A percentile compares a stretch with the other conserved stretches of the same genome.
Evolutionary conservation across 2,329 filamentous ascomycete species (phyloP).

Genomic region (Bipolaris oryzae): DNA sequence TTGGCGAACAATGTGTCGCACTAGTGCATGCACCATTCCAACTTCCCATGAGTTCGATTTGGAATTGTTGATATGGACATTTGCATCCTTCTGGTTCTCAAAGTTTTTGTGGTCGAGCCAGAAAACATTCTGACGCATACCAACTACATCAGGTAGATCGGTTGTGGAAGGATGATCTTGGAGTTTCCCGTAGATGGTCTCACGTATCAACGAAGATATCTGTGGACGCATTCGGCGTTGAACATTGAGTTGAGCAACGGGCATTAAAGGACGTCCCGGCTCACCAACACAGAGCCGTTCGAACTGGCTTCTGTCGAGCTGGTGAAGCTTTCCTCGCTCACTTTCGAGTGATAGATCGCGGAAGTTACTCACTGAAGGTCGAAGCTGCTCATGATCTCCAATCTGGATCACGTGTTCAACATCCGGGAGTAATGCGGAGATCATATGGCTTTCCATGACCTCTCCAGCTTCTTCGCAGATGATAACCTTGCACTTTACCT

Average conservation of each 20-base stretch:
- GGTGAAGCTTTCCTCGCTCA: conserved; percentile 55
- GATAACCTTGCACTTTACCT: conserved; percentile 61
- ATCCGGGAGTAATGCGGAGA: conserved; percentile 65
- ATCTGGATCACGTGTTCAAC: conserved; percentile 68
- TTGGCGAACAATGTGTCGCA: conserved; percentile 69
- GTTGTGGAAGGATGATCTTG: conserved; percentile 54
- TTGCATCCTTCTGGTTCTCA: conserved; percentile 45
- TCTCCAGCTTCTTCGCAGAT: conserved; percentile 73
- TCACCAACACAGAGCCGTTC: conserved; percentile 59
- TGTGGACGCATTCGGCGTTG: conserved; percentile 71
- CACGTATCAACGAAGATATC: conserved; percentile 64
- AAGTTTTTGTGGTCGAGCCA: conserved; percentile 65
- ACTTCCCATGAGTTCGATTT: conserved; percentile 66
- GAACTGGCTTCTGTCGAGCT: conserved; percentile 66
- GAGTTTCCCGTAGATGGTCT: conserved; percentile 63
- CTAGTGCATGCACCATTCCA: conserved; percentile 66
- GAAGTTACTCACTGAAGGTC: conserved; percentile 63
- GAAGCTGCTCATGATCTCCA: conserved; percentile 67
- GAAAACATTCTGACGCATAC: conserved; percentile 61
- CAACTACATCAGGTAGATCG: conserved; percentile 57
- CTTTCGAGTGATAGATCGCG: conserved; percentile 59
- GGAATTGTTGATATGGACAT: conserved; percentile 48
- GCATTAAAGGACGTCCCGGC: conserved; percentile 28
- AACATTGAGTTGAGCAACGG: conserved; percentile 54
- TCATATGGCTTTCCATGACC: conserved; percentile 67